Conservation (phyloP, 2,329 filamentous ascomycete genomes). For the Emergomyces pasteurianus region DNA sequence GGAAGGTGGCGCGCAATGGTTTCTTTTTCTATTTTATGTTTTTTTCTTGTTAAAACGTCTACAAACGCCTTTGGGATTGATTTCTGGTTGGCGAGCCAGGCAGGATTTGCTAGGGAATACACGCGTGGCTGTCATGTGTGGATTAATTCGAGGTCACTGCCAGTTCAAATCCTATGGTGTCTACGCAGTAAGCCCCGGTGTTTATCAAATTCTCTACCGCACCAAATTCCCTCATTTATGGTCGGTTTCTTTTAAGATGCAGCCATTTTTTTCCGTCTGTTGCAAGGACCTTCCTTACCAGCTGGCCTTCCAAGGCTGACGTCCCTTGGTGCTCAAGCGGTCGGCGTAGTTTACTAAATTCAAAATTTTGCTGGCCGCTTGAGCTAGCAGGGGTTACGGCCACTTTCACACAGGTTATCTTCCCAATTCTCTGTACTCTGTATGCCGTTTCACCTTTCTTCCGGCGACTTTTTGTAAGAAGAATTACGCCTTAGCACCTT, state of each 20-base stretch:
- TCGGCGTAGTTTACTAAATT: too few species aligned
- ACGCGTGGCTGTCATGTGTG: background rate
- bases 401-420: too few species aligned
- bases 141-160: background rate
- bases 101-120: background rate
- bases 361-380: too few species aligned
- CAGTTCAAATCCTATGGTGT: background rate
- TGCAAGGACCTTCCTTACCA: too few species aligned
- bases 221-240: background rate
- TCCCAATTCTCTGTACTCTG: too few species aligned
- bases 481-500: too few species aligned
- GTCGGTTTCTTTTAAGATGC: background rate
- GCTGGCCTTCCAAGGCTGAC: too few species aligned
- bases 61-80: background rate
- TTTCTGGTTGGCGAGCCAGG: background rate
- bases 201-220: background rate
- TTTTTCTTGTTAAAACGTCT: background rate
- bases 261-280: background rate
- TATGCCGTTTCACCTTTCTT: too few species aligned
- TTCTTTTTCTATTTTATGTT: background rate
- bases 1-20: background rate
- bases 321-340: too few species aligned
- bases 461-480: too few species aligned
- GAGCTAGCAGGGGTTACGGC: too few species aligned
- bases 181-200: background rate